phyloP scores from a whole-genome alignment of 768 basidiomycete genomes.

The Pleurotus salmoneostramineus region DNA sequence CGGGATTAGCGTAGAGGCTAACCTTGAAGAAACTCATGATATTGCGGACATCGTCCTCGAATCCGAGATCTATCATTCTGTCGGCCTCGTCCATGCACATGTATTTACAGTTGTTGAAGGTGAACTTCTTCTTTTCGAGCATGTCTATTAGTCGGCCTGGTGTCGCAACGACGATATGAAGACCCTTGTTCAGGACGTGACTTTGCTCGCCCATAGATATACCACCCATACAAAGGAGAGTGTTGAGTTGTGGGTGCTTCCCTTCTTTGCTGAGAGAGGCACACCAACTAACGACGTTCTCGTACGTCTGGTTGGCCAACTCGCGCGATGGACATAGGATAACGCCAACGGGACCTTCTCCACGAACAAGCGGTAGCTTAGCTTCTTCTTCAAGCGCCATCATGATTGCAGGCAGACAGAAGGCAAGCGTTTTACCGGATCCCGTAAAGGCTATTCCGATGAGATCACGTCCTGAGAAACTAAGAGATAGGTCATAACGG shows the following conservation, averaged over 20 bases:
- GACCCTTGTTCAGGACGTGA: constrained; percentile 83
- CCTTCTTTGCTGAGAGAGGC: constrained; percentile 74
- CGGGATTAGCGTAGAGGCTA: constrained; percentile 13
- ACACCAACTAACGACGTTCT: constrained; percentile 89
- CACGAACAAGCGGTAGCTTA: constrained; percentile 83
- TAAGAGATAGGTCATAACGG: constrained; percentile 26
- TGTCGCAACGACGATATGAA: constrained; percentile 96
- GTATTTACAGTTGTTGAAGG: constrained; percentile 91
- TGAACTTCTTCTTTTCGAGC: constrained; percentile 93
- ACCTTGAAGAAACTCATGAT: constrained; percentile 99
- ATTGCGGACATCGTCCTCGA: constrained; percentile 97
- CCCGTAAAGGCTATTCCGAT: constrained; percentile 99
- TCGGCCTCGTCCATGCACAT: constrained; percentile 99
- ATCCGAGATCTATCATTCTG: constrained; percentile 98
- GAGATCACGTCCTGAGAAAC: constrained; percentile 94
- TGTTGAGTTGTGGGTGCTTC: constrained; percentile 82
- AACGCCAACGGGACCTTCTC: constrained; percentile 97
- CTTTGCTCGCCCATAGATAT: constrained; percentile 98
- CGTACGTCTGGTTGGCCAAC: constrained; percentile 94
- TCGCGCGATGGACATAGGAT: constrained; percentile 97
- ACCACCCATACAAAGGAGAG: constrained; percentile 92
- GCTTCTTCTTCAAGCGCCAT: constrained; percentile 90
- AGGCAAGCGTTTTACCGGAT: constrained; percentile 97
- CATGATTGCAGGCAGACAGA: constrained; percentile 98
- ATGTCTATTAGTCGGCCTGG: constrained; percentile 97